These are phyloP conservation scores for Paulownia fortunei DNA, from an alignment of 257 asterid genomes.

Conservation along the genomic window DNA sequence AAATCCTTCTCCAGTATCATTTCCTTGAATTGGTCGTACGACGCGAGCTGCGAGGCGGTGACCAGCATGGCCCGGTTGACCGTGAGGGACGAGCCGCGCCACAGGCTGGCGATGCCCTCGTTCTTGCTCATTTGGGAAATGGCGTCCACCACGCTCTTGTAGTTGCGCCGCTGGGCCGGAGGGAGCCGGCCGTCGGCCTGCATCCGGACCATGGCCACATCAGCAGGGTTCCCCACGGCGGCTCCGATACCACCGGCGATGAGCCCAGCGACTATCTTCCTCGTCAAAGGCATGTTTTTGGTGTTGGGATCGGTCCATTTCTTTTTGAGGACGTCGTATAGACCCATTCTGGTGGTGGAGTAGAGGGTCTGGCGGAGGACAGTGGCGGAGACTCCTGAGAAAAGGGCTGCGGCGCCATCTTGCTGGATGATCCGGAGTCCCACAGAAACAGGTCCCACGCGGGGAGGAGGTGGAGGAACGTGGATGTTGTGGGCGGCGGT, in stretches of 20 bases:
- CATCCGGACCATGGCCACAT: constrained; percentile 95
- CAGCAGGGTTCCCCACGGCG: constrained; percentile 93
- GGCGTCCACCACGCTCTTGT: constrained; percentile 87
- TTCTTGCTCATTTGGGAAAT: constrained; percentile 68
- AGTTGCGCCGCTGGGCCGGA: constrained; percentile 68
- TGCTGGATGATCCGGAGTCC: constrained; percentile 73
- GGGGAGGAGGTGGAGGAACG: constrained; percentile 50
- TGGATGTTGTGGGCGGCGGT: constrained; percentile 36
- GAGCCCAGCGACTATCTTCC: constrained; percentile 74
- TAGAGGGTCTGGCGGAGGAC: constrained; percentile 89
- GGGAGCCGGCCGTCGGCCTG: constrained; percentile 98
- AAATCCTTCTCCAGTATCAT: constrained; percentile 44
- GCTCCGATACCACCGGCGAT: constrained; percentile 92
- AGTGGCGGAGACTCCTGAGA: constrained; percentile 96
- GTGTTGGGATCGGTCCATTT: constrained; percentile 77
- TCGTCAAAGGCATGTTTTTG: constrained; percentile 53
- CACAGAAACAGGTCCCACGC: constrained; percentile 70
- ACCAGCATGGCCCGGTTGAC: constrained; percentile 96
- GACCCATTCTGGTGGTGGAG: constrained; percentile 93
- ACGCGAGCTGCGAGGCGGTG: constrained; percentile 86
- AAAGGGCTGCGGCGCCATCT: constrained; percentile 71
- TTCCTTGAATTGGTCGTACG: constrained; percentile 86
- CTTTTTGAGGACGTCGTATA: constrained; percentile 71
- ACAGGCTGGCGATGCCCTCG: constrained; percentile 81
- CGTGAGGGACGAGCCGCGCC: constrained; percentile 94